Percentiles rank a stretch among this genome's conserved stretches.
Conservation (phyloP, 495 filamentous ascomycete species). For the Penicillium tannophilum region DNA sequence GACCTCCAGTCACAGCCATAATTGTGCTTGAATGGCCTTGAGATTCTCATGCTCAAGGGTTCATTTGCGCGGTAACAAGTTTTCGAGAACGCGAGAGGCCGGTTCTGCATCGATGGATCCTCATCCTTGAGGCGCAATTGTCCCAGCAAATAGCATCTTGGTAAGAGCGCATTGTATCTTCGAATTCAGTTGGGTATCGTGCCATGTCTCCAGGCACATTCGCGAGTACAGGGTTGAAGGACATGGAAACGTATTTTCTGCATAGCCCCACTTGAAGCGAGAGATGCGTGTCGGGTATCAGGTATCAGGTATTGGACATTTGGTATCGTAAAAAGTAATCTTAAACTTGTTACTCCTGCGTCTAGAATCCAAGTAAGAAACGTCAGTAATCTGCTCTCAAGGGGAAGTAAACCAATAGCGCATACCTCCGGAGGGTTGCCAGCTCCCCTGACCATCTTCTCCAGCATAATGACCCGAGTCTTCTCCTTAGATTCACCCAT, state of each 20-base stretch:
- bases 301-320: neutral
- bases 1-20: neutral
- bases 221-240: neutral
- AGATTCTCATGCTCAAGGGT: neutral
- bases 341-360: constrained; percentile 24
- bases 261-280: neutral
- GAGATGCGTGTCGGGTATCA: neutral
- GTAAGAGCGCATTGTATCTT: neutral
- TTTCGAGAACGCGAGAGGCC: neutral
- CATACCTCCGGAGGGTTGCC: constrained; percentile 76
- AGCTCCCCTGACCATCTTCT: constrained; percentile 91
- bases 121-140: neutral
- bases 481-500: constrained; percentile 83
- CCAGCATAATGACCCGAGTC: constrained; percentile 74
- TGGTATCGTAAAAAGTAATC: neutral
- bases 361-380: constrained; percentile 18
- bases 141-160: neutral
- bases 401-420: neutral
- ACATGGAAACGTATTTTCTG: neutral
- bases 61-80: neutral
- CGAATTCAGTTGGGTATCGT: neutral
- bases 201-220: neutral
- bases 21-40: neutral
- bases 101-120: neutral
- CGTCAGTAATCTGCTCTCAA: constrained; percentile 13